phyloP scores from a whole-genome alignment of 441 rosid species.

The Syzygium malaccense region DNA sequence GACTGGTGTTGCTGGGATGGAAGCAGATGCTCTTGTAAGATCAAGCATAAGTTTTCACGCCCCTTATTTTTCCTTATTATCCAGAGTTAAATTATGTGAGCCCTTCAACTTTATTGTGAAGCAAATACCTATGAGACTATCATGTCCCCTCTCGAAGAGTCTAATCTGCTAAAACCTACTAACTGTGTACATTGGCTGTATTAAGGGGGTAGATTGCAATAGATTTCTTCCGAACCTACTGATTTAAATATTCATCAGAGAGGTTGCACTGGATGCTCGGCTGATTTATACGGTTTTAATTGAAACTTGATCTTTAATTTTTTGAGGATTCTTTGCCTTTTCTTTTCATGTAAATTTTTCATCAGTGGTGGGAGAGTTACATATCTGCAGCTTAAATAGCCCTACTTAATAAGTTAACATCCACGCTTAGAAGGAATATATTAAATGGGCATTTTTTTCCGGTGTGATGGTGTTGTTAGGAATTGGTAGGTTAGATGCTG shows the following conservation, averaged over 20 bases:
- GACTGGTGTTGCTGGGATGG: slow-evolving; percentile 94
- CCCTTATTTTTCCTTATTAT: neutral
- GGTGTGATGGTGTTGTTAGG: neutral
- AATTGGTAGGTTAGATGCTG: neutral
- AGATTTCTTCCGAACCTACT: neutral
- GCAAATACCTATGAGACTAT: neutral
- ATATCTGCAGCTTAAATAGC: neutral
- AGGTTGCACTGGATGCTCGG: neutral
- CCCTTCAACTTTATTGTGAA: neutral
- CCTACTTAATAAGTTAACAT: neutral
- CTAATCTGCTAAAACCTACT: neutral
- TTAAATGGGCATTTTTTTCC: neutral
- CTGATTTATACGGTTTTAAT: neutral
- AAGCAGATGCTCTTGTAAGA: slow-evolving; percentile 97
- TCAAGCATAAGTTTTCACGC: slow-evolving; percentile 2
- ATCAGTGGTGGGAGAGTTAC: neutral
- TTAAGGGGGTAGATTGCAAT: neutral
- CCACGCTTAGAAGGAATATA: neutral
- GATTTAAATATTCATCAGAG: neutral
- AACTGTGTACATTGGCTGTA: neutral
- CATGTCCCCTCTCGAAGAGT: neutral
- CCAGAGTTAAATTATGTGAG: neutral
- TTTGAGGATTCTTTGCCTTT: neutral
- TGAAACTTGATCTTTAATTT: neutral
- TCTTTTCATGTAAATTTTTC: neutral